phyloP scores from a whole-genome alignment of 306 rosid genomes.

The Prunus kanzakura region DNA sequence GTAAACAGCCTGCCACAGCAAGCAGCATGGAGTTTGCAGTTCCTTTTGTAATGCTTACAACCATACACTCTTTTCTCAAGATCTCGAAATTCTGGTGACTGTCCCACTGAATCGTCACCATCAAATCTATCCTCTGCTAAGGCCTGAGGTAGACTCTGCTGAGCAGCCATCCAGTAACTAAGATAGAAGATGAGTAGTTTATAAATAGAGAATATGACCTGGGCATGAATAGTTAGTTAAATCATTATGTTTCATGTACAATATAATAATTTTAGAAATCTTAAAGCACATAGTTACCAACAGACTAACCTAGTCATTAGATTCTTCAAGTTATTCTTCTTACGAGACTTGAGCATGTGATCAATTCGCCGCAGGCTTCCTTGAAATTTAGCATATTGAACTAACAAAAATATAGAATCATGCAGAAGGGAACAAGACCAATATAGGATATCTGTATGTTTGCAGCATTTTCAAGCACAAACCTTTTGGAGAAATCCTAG shows the following conservation, averaged over 20 bases:
- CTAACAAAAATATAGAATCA: constrained; percentile 16
- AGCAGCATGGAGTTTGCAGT: constrained; percentile 84
- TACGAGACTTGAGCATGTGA: constrained; percentile 68
- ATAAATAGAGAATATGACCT: no score
- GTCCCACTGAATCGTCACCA: no score
- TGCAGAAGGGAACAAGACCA: constrained; percentile 4
- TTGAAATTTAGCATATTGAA: constrained; percentile 45
- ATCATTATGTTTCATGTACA: no score
- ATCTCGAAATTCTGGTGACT: no score
- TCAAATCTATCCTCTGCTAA: no score
- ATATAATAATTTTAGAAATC: no score
- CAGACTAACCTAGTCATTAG: constrained; percentile 71
- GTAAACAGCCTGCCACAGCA: constrained; percentile 88
- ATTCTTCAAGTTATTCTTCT: constrained; percentile 72
- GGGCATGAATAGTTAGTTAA: no score
- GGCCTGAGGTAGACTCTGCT: no score
- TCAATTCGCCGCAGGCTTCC: constrained; percentile 57
- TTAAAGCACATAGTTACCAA: constrained; percentile 6
- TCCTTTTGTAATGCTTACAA: constrained; percentile 92
- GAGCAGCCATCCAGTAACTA: no score
- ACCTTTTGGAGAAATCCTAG: constrained; percentile 51
- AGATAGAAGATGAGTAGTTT: no score
- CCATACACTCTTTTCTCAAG: no score
- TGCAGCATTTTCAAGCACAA: not conserved
- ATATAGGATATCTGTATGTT: not conserved